A percentile compares a stretch with the other conserved stretches of the same genome.
These are phyloP conservation scores for Suhomyces terraborum DNA, from an alignment of 1,139 yeast species.

Conservation along the genomic window DNA sequence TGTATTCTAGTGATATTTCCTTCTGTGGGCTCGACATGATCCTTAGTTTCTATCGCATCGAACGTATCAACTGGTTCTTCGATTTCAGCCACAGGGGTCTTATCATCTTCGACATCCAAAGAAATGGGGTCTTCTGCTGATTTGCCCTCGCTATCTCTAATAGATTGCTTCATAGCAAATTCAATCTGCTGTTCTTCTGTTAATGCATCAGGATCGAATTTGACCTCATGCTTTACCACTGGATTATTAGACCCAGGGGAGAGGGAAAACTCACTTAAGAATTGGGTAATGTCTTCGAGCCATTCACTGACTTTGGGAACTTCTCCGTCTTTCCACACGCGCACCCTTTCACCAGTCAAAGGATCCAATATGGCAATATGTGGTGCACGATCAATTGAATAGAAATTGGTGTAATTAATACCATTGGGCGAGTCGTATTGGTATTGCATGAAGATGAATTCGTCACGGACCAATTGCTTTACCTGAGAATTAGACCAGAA, in stretches of 20 bases:
- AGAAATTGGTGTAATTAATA: constrained; percentile 65
- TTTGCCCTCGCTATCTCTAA: constrained; percentile 31
- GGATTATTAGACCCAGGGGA: constrained; percentile 72
- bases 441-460: constrained; percentile 81
- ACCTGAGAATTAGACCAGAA: constrained; percentile 80
- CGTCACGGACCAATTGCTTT: constrained; percentile 61
- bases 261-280: constrained; percentile 64
- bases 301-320: constrained; percentile 63
- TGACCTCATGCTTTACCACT: constrained; percentile 53
- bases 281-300: constrained; percentile 59
- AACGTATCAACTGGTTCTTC: constrained; percentile 29
- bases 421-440: constrained; percentile 79
- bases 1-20: constrained; percentile 76
- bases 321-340: constrained; percentile 62
- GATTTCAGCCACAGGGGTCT: constrained; percentile 9
- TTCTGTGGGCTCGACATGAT: constrained; percentile 65
- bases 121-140: constrained; percentile 32
- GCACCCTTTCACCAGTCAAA: constrained; percentile 86
- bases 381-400: constrained; percentile 68
- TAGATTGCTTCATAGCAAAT: constrained; percentile 71
- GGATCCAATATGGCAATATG: constrained; percentile 94
- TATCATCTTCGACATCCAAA: constrained; percentile 22
- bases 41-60: constrained; percentile 47
- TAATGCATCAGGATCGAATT: constrained; percentile 60
- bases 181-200: constrained; percentile 86